Evolutionary conservation across 176 grass and related monocot genomes (phyloP), one percentile per base, ranked within the genome.

Genomic region (Panicum miliaceum): DNA sequence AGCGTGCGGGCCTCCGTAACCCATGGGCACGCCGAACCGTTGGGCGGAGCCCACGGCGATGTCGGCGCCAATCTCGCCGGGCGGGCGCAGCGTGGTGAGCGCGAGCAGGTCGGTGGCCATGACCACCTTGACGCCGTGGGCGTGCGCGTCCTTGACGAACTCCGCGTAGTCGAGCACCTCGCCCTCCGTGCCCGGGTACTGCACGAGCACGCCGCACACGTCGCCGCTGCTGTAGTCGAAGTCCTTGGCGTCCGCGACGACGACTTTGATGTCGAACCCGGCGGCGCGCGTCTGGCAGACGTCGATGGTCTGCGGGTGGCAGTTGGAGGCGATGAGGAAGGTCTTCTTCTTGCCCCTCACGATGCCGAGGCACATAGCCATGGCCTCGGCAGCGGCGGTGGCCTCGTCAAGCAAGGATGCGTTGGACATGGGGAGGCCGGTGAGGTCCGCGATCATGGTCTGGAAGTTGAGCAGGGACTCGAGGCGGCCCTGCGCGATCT

Each of bases 401-500:
- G 92, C 97, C 88, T 99, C 97, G 64, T 99, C 97, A n/a, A 99
- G 97, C 19, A 99, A 78, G 11, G 97, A 99, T 0, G 97, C 93
- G 77, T 99, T 99, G 65, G 97, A 99, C 97, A 99, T 99, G 81
- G 97, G 97, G 23, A 99, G 88, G 16, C 88, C 90, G 4, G 97
- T 99, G 78, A 99, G 93, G 77, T 99, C 97, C 25, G 97, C 77
- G 75, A 99, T 81, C 93, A 96, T 81, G 63, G 97, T 99, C 86
- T 99, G 97, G 82, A 79, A 99, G 73, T 99, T 99, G 73, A 99
- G 97, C 86, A 99, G 83, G 68, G 97, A 99, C 82, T 99, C 97
- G 71, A 99, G 91, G 0, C 97, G 89, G 59, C 97, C 97, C 82
- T 99, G 97, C 46, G 97, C 97, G 86, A 99, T 99, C 91, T 99